Base-by-base conservation (phyloP, 2,329 filamentous ascomycete species). In the Aspergillus fischeri region DNA sequence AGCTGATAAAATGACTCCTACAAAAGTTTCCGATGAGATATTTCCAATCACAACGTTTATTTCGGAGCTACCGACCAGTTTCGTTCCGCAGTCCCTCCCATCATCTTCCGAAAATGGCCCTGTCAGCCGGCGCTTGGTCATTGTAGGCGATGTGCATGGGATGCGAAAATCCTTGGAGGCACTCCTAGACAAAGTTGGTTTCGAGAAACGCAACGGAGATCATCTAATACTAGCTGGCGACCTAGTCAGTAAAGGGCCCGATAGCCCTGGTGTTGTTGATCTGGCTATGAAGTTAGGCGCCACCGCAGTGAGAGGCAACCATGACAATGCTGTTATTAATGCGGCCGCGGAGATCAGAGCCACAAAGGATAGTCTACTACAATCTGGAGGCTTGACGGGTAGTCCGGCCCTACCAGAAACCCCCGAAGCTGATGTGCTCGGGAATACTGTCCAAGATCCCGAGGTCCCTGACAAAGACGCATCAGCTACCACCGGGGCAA, bases 291-390 rank as follows among this genome's bases (percentile, higher is more conserved):
- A 58, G 44, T 53, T 66, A 21, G 63, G 57, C 20, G 64, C 64
- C 24, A 65, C 59, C 51, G 63, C 63, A 27, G 64, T 66, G 28
- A 48, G 64, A 61, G 64, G 64, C 38, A 66, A 66, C 49, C 64
- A 66, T 29, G 64, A 66, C 9, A 65, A 66, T 57, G 64, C 64
- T 17, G 63, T 66, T 44, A 55, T 66, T 2, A 55, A 64, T 52
- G 63, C 64, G 1, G 57, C 62, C 1, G 52, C 49, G 20, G 57
- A 60, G 21, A 58, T 66, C 1, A 59, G 52, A 1, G 41, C 51
- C 4, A 38, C 29, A 53, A 35, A 14, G 3, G 47, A 54, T n/a
- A 41, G 5, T 29, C 11, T 6, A n/a, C 5, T 21, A 3, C 25
- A 8, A n/a, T 8, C 35, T 27, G 47, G 28, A 29, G 28, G 28